Conservation (phyloP, 345 rosid species). For the Aquilaria sinensis region DNA sequence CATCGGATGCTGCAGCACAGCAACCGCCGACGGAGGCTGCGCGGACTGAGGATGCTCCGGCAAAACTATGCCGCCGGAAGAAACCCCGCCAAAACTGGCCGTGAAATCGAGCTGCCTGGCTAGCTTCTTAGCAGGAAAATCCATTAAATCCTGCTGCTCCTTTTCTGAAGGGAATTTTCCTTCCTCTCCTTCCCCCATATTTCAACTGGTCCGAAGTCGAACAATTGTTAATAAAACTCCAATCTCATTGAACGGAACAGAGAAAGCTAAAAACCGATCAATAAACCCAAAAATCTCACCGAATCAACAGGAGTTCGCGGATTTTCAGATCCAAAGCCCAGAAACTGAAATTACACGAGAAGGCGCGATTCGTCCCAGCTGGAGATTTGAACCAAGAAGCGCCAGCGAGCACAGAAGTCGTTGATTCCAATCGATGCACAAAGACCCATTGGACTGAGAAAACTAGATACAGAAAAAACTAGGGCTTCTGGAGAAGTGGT, state of each 20-base stretch:
- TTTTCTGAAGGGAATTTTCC: conserved; percentile 69
- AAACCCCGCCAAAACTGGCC: conserved; percentile 21
- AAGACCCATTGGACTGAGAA: conserved; percentile 12
- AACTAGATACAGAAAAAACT: conserved; percentile 6
- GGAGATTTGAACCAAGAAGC: conserved; percentile 20
- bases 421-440: conserved; percentile 25
- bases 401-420: conserved; percentile 6
- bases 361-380: conserved; percentile 32
- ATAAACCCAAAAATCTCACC: conserved; percentile 19
- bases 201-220: conserved; percentile 22
- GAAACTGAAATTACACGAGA: conserved; percentile 19
- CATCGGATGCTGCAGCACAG: conserved; percentile 11
- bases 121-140: conserved; percentile 52
- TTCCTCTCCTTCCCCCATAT: conserved; percentile 70
- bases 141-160: conserved; percentile 33
- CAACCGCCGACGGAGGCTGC: conserved; percentile 18
- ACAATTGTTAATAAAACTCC: conserved; percentile 4
- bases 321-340: conserved; percentile 41
- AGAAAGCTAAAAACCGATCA: conserved; percentile 10
- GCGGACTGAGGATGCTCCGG: conserved; percentile 47
- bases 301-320: conserved; percentile 27
- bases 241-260: conserved; percentile 11
- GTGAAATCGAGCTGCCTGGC: conserved; percentile 94
- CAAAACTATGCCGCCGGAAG: conserved; percentile 24
- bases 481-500: conserved; percentile 21